These are phyloP conservation scores for Chalaropsis ovoidea DNA, from an alignment of 2,329 filamentous ascomycete species.

Conservation along the genomic window DNA sequence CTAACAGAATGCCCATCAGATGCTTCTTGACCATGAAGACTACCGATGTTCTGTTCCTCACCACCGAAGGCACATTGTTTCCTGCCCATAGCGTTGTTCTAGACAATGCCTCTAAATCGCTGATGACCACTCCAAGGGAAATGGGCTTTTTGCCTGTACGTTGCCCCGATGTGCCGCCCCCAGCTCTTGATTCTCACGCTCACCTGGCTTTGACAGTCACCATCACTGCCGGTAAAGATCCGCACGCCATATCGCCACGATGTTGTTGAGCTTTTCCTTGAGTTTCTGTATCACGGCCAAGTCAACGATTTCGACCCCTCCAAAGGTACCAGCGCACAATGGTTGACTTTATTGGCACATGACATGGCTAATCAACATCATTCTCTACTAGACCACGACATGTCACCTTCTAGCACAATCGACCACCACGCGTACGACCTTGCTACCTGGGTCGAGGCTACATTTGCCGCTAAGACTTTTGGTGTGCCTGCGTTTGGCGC, in stretches of 20 bases:
- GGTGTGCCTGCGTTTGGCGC: neutral
- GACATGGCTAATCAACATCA: neutral
- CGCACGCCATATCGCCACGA: slow-evolving; percentile 3
- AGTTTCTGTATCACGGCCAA: slow-evolving; percentile 1
- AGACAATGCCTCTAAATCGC: neutral
- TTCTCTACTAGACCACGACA: neutral
- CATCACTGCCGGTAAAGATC: neutral
- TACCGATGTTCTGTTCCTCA: neutral
- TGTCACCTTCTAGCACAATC: neutral
- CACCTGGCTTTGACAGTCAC: neutral
- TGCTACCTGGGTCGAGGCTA: neutral
- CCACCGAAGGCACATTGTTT: neutral
- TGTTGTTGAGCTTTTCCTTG: neutral
- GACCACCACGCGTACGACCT: neutral
- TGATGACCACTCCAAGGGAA: neutral
- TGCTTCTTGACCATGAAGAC: neutral
- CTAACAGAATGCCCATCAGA: neutral
- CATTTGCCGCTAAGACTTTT: neutral
- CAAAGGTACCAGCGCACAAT: neutral
- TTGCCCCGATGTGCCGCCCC: neutral
- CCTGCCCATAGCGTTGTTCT: slow-evolving; percentile 1
- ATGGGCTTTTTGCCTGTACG: slow-evolving; percentile 5
- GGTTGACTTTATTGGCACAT: neutral
- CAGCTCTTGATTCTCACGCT: neutral
- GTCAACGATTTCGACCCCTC: neutral